These are phyloP conservation scores for Penicillium sp. DNA, from an alignment of 2,329 filamentous ascomycete species.

Conservation along the genomic window DNA sequence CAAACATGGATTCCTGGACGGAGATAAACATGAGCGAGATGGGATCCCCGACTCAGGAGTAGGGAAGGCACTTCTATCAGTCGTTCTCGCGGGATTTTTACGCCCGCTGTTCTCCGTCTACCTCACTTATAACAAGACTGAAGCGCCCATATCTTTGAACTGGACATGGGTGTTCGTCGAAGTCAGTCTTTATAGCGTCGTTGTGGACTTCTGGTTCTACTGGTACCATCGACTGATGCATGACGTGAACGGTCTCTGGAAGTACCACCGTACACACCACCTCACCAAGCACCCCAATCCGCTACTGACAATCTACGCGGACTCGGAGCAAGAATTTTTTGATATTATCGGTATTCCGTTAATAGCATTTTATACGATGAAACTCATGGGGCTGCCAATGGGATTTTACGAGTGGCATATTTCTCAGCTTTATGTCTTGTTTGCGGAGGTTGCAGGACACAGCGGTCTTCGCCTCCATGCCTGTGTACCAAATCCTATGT, in stretches of 20 bases:
- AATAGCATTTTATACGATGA: constrained; percentile 39
- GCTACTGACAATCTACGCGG: constrained; percentile 45
- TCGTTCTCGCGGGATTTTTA: constrained; percentile 27
- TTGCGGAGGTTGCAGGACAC: constrained; percentile 27
- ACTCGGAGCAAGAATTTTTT: constrained; percentile 45
- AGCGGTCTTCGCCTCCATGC: constrained; percentile 33
- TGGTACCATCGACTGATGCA: constrained; percentile 41
- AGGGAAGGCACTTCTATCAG: constrained; percentile 26
- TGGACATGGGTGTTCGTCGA: constrained; percentile 41
- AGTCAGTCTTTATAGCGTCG: constrained; percentile 20
- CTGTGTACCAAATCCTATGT: constrained; percentile 36
- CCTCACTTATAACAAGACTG: constrained; percentile 27
- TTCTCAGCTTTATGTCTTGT: constrained; percentile 47
- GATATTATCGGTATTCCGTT: constrained; percentile 45
- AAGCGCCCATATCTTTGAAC: constrained; percentile 25
- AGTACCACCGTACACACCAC: constrained; percentile 49
- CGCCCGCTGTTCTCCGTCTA: constrained; percentile 35
- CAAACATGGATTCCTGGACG: constrained; percentile 21
- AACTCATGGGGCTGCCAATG: constrained; percentile 42
- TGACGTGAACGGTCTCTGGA: constrained; percentile 42
- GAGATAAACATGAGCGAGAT: constrained; percentile 31
- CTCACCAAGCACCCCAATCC: constrained; percentile 49
- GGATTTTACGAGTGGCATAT: constrained; percentile 52
- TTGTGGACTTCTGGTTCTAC: constrained; percentile 27
- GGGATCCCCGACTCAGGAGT: constrained; percentile 44